phyloP scores from a whole-genome alignment of 352 stramenopile genomes.

The Peronospora belbahrii region DNA sequence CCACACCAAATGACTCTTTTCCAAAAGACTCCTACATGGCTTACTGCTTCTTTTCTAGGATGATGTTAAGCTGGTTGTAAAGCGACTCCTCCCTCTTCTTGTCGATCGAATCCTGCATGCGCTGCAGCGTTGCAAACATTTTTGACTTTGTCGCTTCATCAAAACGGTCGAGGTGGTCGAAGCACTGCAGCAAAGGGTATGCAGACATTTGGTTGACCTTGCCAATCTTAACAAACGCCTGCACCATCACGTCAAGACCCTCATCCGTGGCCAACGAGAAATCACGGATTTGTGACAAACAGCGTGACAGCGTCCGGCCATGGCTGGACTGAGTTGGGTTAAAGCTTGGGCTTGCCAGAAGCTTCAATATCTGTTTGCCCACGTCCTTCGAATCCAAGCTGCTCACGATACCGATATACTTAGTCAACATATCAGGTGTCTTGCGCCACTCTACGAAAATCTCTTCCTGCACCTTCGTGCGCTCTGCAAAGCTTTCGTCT shows the following conservation, averaged over 20 bases:
- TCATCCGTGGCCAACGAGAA: conserved; percentile 71
- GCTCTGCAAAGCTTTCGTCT: conserved; percentile 49
- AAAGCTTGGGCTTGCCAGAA: conserved; percentile 63
- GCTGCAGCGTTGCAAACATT: conserved; percentile 42
- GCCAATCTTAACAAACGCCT: conserved; percentile 70
- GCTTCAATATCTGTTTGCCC: conserved; percentile 57
- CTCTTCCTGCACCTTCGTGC: conserved; percentile 53
- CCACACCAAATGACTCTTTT: neutral
- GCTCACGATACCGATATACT: conserved; percentile 73
- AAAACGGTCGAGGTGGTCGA: conserved; percentile 73
- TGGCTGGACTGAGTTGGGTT: conserved; percentile 72
- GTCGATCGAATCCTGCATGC: conserved; percentile 72
- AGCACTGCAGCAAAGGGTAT: conserved; percentile 73
- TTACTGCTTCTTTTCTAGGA: conserved; percentile 72
- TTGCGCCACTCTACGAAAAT: conserved; percentile 65
- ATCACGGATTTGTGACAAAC: conserved; percentile 64
- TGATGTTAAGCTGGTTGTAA: conserved; percentile 83
- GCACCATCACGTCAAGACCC: conserved; percentile 57
- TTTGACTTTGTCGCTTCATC: conserved; percentile 50
- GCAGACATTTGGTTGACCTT: conserved; percentile 84
- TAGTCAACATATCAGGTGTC: conserved; percentile 66
- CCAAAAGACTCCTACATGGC: neutral
- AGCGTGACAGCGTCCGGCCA: conserved; percentile 52
- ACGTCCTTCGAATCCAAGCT: conserved; percentile 59
- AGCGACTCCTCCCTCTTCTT: conserved; percentile 78